These are phyloP conservation scores for Fusarium heterosporum DNA, from an alignment of 2,329 filamentous ascomycete species.

Conservation along the genomic window DNA sequence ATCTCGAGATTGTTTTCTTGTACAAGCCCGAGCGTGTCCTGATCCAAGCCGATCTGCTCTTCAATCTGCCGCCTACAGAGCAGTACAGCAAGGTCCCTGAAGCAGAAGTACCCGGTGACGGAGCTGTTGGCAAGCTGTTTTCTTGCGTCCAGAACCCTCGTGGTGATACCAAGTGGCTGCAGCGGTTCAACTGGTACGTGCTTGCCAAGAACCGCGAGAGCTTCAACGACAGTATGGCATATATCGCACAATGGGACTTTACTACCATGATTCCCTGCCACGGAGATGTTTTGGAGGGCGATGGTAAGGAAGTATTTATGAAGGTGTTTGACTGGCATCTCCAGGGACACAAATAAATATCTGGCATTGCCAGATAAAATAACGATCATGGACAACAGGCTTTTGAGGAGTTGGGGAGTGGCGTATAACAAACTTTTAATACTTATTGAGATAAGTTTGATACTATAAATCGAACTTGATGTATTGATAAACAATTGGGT, in stretches of 20 bases:
- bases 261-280: constrained; percentile 89
- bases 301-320: constrained; percentile 79
- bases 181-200: constrained; percentile 85
- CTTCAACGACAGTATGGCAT: constrained; percentile 76
- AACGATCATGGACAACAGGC: constrained; percentile 1
- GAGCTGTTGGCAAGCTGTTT: constrained; percentile 59
- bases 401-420: constrained; percentile 6
- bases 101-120: constrained; percentile 47
- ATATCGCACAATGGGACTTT: constrained; percentile 86
- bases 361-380: neutral
- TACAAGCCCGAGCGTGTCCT: constrained; percentile 83
- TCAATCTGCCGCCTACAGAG: constrained; percentile 89
- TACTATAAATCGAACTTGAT: neutral
- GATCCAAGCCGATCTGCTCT: constrained; percentile 90
- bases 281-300: constrained; percentile 83
- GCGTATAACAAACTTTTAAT: constrained; percentile 11
- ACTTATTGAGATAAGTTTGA: constrained; percentile 12
- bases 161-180: constrained; percentile 78
- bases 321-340: constrained; percentile 89
- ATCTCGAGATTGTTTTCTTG: constrained; percentile 88
- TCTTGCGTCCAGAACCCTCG: constrained; percentile 68
- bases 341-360: constrained; percentile 48
- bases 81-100: constrained; percentile 80
- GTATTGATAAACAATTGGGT: constrained; percentile 4
- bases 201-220: constrained; percentile 71